A percentile compares a stretch with the other conserved stretches of the same genome.
These are phyloP conservation scores for Pseudogymnoascus sp. DNA, from an alignment of 2,329 filamentous ascomycete species.

Conservation along the genomic window DNA sequence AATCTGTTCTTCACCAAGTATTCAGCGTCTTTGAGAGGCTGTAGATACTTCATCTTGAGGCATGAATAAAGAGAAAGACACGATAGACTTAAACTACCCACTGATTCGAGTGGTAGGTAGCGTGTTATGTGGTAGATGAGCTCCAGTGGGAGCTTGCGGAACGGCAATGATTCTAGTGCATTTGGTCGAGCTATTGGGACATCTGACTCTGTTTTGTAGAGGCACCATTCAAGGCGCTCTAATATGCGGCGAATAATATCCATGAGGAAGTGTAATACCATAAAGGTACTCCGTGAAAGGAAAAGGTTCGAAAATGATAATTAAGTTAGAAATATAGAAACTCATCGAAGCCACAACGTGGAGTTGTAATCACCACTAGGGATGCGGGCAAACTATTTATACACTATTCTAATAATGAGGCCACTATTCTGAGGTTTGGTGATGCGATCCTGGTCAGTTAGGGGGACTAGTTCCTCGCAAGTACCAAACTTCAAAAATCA, in stretches of 20 bases:
- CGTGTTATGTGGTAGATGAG: conserved; percentile 12
- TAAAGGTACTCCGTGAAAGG: background rate
- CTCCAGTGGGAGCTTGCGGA: conserved; percentile 13
- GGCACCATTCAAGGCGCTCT: background rate
- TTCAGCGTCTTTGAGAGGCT: conserved; percentile 12
- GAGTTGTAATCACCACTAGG: no score
- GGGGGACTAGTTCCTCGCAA: no score
- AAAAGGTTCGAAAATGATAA: background rate
- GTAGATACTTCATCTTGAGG: conserved; percentile 9
- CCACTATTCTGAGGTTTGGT: no score
- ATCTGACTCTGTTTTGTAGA: background rate
- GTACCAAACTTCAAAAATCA: no score
- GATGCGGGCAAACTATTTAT: no score
- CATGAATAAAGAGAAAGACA: conserved; percentile 8
- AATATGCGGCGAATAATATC: background rate
- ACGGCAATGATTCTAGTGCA: background rate
- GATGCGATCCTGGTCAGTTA: no score
- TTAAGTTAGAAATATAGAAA: no score
- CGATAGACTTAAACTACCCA: conserved; percentile 10
- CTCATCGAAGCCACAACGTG: no score
- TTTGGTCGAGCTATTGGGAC: background rate
- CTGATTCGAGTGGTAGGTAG: conserved; percentile 11
- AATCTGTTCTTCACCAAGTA: conserved; percentile 5
- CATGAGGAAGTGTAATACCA: background rate
- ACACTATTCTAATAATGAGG: no score